Base-by-base conservation (phyloP, 2,329 filamentous ascomycete species). In the Tothia fuscella region DNA sequence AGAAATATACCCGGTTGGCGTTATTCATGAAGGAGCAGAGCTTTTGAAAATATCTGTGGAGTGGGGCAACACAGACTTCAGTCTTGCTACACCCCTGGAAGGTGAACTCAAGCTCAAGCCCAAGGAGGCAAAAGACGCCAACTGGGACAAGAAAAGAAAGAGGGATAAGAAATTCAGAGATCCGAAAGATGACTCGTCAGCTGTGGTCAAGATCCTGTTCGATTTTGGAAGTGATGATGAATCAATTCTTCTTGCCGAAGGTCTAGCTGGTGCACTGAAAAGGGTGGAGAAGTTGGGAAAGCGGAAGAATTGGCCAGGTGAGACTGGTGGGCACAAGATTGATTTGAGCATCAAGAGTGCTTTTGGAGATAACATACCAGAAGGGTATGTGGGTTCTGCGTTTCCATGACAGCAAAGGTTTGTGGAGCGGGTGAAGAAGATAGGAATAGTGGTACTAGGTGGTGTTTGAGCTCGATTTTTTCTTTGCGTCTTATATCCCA, bases 1-100 rank as follows among this genome's bases (percentile, higher is more conserved):
- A 0, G 64, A 61, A 7, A 61, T 82, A 6, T 80, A 78, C 56
- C 79, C 80, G 1, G 69, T 74, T 1, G 78, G 79, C 2, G 56
- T 65, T 1, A 54, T 71, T 3, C 25, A 21, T 5, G 22, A 42
- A 10, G 32, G 25, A n/a, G 2, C 9, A 50, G 22, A 62, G 14
- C 54, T 56, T 16, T 40, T 61, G 22, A 34, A 45, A 12, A 41
- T 60, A 20, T 47, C 43, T 3, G 45, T 49, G 17, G 42, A 50
- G 14, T 59, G 58, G 56, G 33, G 13, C 5, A n/a, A 36, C n/a
- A 35, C 10, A 36, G 10, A 39, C 21, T 10, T 26, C 7, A 12
- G 9, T 17, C 9, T 28, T 12, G 35, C 7, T 14, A 19, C n/a
- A 10, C 31, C 20, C 7, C 9, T 9, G 12, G 20, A 9, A 9